Evolutionary conservation across 768 basidiomycete species (phyloP).

Genomic region (Boletus sensibilis): DNA sequence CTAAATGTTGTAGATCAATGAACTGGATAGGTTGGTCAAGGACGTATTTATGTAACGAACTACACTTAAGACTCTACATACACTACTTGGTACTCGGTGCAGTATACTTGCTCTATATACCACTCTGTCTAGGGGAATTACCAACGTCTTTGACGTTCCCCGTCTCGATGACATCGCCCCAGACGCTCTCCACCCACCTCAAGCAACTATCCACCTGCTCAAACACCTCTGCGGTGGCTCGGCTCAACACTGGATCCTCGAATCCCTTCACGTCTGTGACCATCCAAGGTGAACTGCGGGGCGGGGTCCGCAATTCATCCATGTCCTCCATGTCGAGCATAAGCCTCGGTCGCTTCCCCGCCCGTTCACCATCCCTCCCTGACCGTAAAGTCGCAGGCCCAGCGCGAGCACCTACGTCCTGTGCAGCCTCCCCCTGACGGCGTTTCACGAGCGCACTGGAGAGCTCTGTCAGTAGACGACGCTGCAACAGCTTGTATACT

Average conservation of each 20-base stretch:
- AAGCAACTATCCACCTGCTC: constrained; percentile 41
- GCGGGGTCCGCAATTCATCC: constrained; percentile 7
- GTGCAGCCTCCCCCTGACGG: constrained; percentile 7
- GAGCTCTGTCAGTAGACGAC: constrained; percentile 49
- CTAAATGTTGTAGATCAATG: not conserved
- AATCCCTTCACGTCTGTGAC: constrained; percentile 55
- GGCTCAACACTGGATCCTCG: constrained; percentile 57
- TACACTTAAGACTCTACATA: not conserved
- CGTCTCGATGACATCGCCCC: constrained; percentile 44
- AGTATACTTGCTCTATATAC: not conserved
- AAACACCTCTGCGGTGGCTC: constrained; percentile 43
- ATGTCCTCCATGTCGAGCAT: constrained; percentile 25
- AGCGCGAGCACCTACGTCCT: not conserved
- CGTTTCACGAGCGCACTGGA: constrained; percentile 27
- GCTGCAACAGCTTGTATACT: constrained; percentile 63
- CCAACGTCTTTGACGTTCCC: not conserved
- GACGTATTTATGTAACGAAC: not conserved
- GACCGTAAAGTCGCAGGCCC: constrained; percentile 33
- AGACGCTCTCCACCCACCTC: constrained; percentile 56
- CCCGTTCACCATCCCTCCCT: constrained; percentile 27
- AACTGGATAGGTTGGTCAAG: not conserved
- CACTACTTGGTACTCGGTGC: not conserved
- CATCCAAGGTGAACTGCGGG: not conserved
- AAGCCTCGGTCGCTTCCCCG: constrained; percentile 28
- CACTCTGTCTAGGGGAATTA: not conserved